Evolutionary conservation across 169 alveolate genomes (phyloP).

Genomic region (Plasmodium berghei): DNA sequence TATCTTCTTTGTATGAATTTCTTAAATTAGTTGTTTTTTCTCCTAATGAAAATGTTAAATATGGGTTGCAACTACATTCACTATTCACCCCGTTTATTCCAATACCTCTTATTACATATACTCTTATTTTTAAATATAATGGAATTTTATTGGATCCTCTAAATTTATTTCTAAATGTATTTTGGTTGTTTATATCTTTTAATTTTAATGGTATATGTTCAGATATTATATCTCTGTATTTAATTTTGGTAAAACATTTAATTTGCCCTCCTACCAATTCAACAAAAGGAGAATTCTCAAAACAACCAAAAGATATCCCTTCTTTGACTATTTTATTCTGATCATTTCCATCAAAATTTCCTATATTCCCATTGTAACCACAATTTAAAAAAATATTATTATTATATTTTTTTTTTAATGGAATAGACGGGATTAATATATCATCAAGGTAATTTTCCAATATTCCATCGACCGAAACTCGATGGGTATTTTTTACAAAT

Average conservation of each 20-base stretch:
- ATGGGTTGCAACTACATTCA: constrained; percentile 79
- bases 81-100: constrained; percentile 76
- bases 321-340: constrained; percentile 38
- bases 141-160: constrained; percentile 86
- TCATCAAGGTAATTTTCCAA: constrained; percentile 82
- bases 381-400: neutral
- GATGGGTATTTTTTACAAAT: constrained; percentile 68
- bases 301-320: constrained; percentile 63
- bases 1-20: constrained; percentile 74
- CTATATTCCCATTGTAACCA: no score
- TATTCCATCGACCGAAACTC: constrained; percentile 82
- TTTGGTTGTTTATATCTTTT: constrained; percentile 67
- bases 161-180: constrained; percentile 78
- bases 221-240: constrained; percentile 48
- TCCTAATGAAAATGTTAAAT: constrained; percentile 82
- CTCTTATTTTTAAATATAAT: constrained; percentile 84
- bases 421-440: constrained; percentile 80
- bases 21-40: constrained; percentile 80
- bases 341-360: neutral
- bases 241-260: constrained; percentile 72
- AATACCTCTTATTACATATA: constrained; percentile 85
- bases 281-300: constrained; percentile 60
- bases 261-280: constrained; percentile 72
- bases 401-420: constrained; percentile 76
- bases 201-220: constrained; percentile 65